These are phyloP conservation scores for Peziza echinospora DNA, from an alignment of 495 filamentous ascomycete genomes.

Conservation along the genomic window DNA sequence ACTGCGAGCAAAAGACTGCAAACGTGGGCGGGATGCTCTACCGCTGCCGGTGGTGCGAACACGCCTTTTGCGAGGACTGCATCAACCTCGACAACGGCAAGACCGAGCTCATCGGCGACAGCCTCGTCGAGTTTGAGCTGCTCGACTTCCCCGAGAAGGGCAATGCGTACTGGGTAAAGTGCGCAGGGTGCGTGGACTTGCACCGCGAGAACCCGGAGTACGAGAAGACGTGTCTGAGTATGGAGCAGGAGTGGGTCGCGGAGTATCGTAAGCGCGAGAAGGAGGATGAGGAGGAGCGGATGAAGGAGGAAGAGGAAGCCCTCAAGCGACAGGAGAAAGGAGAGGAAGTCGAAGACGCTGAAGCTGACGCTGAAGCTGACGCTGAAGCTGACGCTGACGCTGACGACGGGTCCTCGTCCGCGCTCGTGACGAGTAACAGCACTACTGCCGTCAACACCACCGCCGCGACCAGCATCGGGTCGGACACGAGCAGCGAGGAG, in stretches of 20 bases:
- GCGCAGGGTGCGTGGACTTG: constrained; percentile 23
- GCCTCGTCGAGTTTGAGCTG: constrained; percentile 28
- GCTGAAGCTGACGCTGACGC: no score
- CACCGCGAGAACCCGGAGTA: constrained; percentile 19
- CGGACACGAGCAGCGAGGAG: background rate
- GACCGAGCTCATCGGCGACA: constrained; percentile 30
- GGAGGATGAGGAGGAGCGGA: constrained; percentile 7
- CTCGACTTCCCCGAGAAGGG: constrained; percentile 24
- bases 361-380: no score
- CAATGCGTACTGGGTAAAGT: constrained; percentile 33
- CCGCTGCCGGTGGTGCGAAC: constrained; percentile 35
- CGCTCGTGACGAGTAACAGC: no score
- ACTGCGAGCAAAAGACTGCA: constrained; percentile 32
- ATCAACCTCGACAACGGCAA: constrained; percentile 28
- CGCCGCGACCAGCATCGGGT: background rate
- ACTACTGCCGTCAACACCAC: background rate
- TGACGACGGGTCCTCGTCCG: no score
- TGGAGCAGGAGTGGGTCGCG: constrained; percentile 5
- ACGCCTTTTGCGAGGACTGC: constrained; percentile 41
- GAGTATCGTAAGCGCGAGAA: background rate
- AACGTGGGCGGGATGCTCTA: constrained; percentile 39
- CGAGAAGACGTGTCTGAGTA: constrained; percentile 16
- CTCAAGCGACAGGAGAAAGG: background rate
- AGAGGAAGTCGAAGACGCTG: background rate
- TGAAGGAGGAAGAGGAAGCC: constrained; percentile 2